phyloP scores from a whole-genome alignment of 306 rosid species.

The Castanospermum australe region DNA sequence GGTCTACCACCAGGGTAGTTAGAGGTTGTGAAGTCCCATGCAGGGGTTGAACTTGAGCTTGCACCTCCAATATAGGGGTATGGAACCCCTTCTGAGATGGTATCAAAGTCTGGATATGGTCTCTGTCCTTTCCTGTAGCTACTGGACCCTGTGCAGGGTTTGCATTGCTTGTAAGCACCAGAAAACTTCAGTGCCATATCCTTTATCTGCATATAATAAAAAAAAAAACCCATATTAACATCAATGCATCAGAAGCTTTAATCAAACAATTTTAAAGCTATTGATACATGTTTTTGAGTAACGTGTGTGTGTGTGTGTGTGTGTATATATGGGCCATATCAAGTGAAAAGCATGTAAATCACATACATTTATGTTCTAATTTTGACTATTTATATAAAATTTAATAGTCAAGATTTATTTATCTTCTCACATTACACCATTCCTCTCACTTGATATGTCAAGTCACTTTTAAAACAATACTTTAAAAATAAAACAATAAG shows the following conservation, averaged over 20 bases:
- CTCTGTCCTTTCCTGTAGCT: conserved; percentile 76
- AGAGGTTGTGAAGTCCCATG: conserved; percentile 85
- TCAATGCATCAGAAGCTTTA: neutral
- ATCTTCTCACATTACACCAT: no score
- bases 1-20: conserved; percentile 57
- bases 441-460: no score
- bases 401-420: no score
- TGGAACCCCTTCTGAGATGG: conserved; percentile 88
- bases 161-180: conserved; percentile 82
- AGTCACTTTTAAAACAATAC: no score
- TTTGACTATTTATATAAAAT: neutral
- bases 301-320: no score
- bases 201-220: conserved; percentile 63
- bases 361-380: no score
- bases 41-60: conserved; percentile 90
- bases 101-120: conserved; percentile 84
- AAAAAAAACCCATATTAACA: neutral
- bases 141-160: conserved; percentile 72
- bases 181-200: conserved; percentile 88
- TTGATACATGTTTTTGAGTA: no score
- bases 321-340: no score
- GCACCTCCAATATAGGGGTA: conserved; percentile 84
- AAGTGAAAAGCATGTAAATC: neutral
- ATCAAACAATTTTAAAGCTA: neutral
- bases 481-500: no score